A percentile compares a stretch with the other conserved stretches of the same genome.
These are phyloP conservation scores for Maudiozyma bulderi DNA, from an alignment of 805 yeast genomes.

Conservation along the genomic window DNA sequence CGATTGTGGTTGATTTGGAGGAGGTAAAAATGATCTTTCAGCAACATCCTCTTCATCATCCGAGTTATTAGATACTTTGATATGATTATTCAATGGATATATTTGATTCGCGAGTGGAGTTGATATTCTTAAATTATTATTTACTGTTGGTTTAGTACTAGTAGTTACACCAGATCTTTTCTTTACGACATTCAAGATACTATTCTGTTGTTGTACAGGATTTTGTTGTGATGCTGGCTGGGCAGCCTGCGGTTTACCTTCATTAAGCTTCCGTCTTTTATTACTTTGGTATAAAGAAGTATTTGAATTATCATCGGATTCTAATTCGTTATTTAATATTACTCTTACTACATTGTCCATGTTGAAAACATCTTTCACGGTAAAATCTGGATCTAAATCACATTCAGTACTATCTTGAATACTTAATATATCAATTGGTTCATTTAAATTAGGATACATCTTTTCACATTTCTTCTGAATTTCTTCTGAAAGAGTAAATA, in stretches of 20 bases:
- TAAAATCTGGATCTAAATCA: constrained; percentile 72
- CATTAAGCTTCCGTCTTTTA: constrained; percentile 19
- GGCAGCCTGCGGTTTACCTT: constrained; percentile 4
- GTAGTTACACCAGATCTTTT: constrained; percentile 12
- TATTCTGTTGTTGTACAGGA: constrained; percentile 6
- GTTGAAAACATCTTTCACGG: constrained; percentile 55
- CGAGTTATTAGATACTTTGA: constrained; percentile 18
- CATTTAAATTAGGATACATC: constrained; percentile 52
- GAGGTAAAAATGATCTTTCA: constrained; percentile 29
- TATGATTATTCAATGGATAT: constrained; percentile 23
- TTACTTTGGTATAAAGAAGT: constrained; percentile 18
- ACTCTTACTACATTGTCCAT: constrained; percentile 39
- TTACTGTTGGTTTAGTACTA: constrained; percentile 4
- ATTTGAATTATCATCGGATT: constrained; percentile 16
- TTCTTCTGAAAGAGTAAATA: constrained; percentile 44
- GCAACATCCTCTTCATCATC: constrained; percentile 26
- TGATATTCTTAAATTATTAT: constrained; percentile 24
- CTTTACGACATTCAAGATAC: constrained; percentile 16
- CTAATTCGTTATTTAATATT: constrained; percentile 33
- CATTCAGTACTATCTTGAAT: constrained; percentile 61
- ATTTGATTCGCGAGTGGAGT: constrained; percentile 35
- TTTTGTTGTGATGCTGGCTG: constrained; percentile 8
- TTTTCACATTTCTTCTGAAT: constrained; percentile 46
- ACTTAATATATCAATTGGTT: constrained; percentile 43
- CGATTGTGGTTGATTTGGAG: constrained; percentile 31